Conservation (phyloP, 257 asterid species). For the Rubia yunnanensis region DNA sequence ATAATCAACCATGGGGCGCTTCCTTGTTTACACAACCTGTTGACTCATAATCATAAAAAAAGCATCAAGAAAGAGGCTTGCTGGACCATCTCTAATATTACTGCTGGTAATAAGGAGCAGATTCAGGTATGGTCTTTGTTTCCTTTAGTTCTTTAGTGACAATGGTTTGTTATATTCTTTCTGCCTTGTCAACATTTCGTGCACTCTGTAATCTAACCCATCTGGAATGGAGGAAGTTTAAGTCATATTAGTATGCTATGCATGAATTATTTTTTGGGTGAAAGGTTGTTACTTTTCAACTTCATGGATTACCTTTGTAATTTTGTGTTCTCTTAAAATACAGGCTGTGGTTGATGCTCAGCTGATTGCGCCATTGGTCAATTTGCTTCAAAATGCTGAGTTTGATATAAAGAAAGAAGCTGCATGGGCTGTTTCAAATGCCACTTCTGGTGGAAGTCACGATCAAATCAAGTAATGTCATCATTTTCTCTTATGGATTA, state of each 20-base stretch:
- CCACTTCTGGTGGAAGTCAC: slow-evolving; percentile 77
- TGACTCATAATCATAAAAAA: slow-evolving; percentile 50
- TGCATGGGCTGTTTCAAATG: slow-evolving; percentile 92
- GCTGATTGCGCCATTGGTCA: slow-evolving; percentile 46
- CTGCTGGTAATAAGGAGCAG: slow-evolving; percentile 74
- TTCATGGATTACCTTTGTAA: neutral
- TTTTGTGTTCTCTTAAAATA: neutral
- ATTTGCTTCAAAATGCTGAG: slow-evolving; percentile 65
- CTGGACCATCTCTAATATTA: slow-evolving; percentile 79
- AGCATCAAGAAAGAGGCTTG: slow-evolving; percentile 88
- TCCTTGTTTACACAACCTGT: slow-evolving; percentile 43
- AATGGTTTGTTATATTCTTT: no score
- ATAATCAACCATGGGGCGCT: slow-evolving; percentile 50
- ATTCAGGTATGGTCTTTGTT: slow-evolving; percentile 44
- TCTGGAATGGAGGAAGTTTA: no score
- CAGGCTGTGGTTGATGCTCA: slow-evolving; percentile 58
- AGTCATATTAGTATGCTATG: neutral
- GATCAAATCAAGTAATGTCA: slow-evolving; percentile 67
- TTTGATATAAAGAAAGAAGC: slow-evolving; percentile 88
- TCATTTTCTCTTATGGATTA: neutral
- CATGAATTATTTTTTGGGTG: neutral
- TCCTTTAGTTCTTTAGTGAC: neutral
- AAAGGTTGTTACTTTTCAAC: neutral
- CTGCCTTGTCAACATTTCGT: no score
- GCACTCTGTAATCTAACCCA: no score